Conservation (phyloP, 371 early-diverging fungal species). For the Circinella umbellata region DNA sequence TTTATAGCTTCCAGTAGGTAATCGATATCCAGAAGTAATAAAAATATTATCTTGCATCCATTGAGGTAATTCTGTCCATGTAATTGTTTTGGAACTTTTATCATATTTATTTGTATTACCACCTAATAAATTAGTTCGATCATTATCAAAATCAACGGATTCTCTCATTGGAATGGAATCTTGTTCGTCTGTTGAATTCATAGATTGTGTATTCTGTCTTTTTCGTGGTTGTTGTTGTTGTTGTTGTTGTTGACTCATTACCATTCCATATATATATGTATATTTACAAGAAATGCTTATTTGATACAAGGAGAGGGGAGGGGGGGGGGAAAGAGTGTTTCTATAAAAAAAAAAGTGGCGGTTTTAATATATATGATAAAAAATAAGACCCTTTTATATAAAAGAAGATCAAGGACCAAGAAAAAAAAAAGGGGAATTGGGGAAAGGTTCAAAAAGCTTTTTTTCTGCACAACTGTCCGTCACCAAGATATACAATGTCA, state of each 20-base stretch:
- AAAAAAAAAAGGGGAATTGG: no score
- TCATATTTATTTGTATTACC: not conserved
- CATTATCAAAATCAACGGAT: not conserved
- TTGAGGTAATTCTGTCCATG: slow-evolving; percentile 41
- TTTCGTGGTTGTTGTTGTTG: not conserved
- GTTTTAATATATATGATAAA: no score
- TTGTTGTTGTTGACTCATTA: not conserved
- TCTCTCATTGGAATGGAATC: not conserved
- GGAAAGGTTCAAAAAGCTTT: no score
- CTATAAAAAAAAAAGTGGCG: no score
- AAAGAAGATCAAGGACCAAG: no score
- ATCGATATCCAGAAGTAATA: slow-evolving; percentile 82
- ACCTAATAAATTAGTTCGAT: slow-evolving; percentile 1
- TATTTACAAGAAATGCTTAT: no score
- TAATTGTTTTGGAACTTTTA: not conserved
- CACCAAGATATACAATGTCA: no score
- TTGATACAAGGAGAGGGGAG: no score
- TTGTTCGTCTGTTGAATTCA: not conserved
- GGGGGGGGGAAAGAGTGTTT: no score
- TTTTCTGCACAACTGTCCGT: no score
- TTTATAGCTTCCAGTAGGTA: slow-evolving; percentile 71
- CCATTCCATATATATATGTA: no score
- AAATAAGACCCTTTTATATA: no score
- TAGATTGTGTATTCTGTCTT: not conserved
- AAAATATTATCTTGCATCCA: slow-evolving; percentile 80